These are phyloP conservation scores for Suillus ampliporus DNA, from an alignment of 768 basidiomycete species.

Conservation along the genomic window DNA sequence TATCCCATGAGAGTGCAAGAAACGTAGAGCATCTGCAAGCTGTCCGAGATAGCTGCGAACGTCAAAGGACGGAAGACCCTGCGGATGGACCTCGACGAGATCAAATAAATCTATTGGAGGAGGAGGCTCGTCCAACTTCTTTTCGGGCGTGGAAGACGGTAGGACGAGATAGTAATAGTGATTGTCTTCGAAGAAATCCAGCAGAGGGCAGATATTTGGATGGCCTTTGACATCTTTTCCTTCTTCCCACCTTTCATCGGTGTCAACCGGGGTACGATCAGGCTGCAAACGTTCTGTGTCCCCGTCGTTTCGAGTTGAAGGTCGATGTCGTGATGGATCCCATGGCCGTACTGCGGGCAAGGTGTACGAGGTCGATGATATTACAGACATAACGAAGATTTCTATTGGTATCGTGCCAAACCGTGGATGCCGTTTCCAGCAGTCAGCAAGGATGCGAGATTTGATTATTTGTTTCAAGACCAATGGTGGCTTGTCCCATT, in stretches of 20 bases:
- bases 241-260: slow-evolving; percentile 61
- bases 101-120: slow-evolving; percentile 91
- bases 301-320: slow-evolving; percentile 27
- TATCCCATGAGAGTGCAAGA: slow-evolving; percentile 91
- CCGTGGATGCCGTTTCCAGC: slow-evolving; percentile 97
- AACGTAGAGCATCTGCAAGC: slow-evolving; percentile 88
- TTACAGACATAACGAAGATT: slow-evolving; percentile 91
- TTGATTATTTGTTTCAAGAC: slow-evolving; percentile 99
- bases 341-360: slow-evolving; percentile 83
- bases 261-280: slow-evolving; percentile 1
- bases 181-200: slow-evolving; percentile 96
- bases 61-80: slow-evolving; percentile 76
- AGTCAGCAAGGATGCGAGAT: slow-evolving; percentile 96
- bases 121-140: slow-evolving; percentile 52
- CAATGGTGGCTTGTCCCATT: slow-evolving; percentile 67
- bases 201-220: slow-evolving; percentile 91
- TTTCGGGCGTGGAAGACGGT: slow-evolving; percentile 73
- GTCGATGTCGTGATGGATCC: slow-evolving; percentile 67
- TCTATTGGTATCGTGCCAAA: slow-evolving; percentile 98
- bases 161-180: slow-evolving; percentile 96
- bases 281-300: not conserved
- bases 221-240: slow-evolving; percentile 83
- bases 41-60: slow-evolving; percentile 90
- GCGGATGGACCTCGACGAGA: slow-evolving; percentile 87
- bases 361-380: slow-evolving; percentile 80